Evolutionary conservation across 2,329 filamentous ascomycete species (phyloP), one percentile per base, ranked within the genome.

Genomic region (Trichoderma oligosporum): DNA sequence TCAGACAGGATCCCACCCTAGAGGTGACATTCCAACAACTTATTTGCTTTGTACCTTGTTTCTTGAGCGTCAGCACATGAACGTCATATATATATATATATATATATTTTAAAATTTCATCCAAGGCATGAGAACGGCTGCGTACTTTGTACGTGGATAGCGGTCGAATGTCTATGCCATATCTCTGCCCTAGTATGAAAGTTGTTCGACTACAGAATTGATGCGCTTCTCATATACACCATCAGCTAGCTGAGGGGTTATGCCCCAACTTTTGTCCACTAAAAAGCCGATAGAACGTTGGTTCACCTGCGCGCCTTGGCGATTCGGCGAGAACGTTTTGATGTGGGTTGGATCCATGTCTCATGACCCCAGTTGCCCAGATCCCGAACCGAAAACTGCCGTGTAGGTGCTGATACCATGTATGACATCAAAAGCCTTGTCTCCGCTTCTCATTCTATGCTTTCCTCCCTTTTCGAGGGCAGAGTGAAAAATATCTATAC

Each of bases 371-470:
- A 47, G 53, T 16, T 29, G 35, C 53, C 44, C 14, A 47, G 53
- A 24, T 29, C 14, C 33, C 35, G 42, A 41, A 41, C 53, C 44
- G 25, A 47, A 54, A 46, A 54, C 29, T 22, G 51, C 51, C 51
- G 51, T 29, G 9, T 7, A 27, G 31, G 27, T 31, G 51, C 22
- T 29, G 39, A 54, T 54, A 38, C 16, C 51, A 38, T 46, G 51
- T 54, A 56, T 56, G 53, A 56, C 53, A 56, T 48, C 33, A 41
- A 56, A 47, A 7, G 7, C 53, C 16, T 6, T 39, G 35, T 39
- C 44, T 35, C 42, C 53, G 42, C 42, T 36, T 33, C 27, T 35
- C n/a, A 12, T 25, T 8, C 14, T n/a, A 44, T 35, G n/a, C 16
- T 35, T 45, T 20, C 41, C 24, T 38, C 27, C 52, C 25, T 47